Evolutionary conservation across 495 filamentous ascomycete genomes (phyloP), one percentile per base, ranked within the genome.

Genomic region (Hapsidospora chrysogenum): DNA sequence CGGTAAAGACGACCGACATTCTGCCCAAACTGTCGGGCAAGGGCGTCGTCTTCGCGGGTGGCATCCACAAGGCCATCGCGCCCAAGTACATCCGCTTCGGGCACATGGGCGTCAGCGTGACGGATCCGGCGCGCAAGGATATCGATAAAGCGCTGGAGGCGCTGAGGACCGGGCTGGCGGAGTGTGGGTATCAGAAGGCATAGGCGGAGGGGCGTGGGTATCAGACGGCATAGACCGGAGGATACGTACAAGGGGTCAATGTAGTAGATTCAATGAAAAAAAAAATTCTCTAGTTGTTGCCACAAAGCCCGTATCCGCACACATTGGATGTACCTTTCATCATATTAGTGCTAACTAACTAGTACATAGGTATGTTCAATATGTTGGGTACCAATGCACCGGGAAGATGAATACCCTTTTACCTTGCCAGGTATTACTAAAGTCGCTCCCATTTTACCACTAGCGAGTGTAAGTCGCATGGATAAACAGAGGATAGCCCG

Each of bases 21-120:
- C 62, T 97, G 30, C 87, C 89, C 3, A 85, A 75, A 41, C 61
- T 97, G 37, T 52, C 86, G 39, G 85, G 86, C 60, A 87, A 78
- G 51, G 85, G 85, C 10, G 85, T 96, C 5, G 73, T 97, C 35
- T 94, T 95, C 48, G 89, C 89, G 35, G 87, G 80, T 33, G 89
- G 89, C 39, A 67, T 97, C 52, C 89, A 97, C 62, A 95, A 87
- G 66, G 66, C 68, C 49, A 70, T 72, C 38, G 64, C 56, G 3
- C 31, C 65, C 25, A 72, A 68, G 52, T 73, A 73, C 42, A 63
- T 73, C 41, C 61, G 69, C 14, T 69, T 73, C 39, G 86, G 86
- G 21, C 89, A 97, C 60, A 97, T 97, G 89, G 89, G 89, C 42
- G 84, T 95, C 32, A 87, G 78, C 57, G 80, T 92, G 68, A 72